These are phyloP conservation scores for Ambrosia artemisiifolia DNA, from an alignment of 129 eudicot genomes.

Conservation along the genomic window DNA sequence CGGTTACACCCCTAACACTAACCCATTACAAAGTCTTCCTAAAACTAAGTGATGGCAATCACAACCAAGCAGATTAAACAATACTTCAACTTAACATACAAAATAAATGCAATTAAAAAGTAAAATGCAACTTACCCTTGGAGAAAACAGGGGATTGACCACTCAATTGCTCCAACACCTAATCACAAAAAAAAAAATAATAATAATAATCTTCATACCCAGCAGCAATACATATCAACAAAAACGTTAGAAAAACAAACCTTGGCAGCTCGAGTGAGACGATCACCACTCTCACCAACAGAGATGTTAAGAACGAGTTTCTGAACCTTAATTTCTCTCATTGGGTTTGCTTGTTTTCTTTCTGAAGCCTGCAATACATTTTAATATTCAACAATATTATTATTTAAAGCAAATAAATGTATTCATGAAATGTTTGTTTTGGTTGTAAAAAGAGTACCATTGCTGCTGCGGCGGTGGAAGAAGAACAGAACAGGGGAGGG, in stretches of 20 bases:
- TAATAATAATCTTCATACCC: not conserved
- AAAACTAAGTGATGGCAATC: no score
- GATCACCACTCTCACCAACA: slow-evolving; percentile 56
- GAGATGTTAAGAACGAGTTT: slow-evolving; percentile 52
- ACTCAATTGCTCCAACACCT: slow-evolving; percentile 51
- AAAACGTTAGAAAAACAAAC: not conserved
- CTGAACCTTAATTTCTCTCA: slow-evolving; percentile 52
- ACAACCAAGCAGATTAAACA: no score
- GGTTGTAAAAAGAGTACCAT: not conserved
- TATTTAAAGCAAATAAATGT: not conserved
- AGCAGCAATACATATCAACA: not conserved
- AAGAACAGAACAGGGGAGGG: not conserved
- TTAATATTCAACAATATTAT: not conserved
- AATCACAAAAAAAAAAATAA: not conserved
- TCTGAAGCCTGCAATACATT: slow-evolving; percentile 37
- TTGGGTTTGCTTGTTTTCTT: slow-evolving; percentile 43
- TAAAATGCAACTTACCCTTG: slow-evolving; percentile 28
- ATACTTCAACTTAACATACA: not conserved
- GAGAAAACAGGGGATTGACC: slow-evolving; percentile 48
- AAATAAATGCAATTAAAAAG: not conserved
- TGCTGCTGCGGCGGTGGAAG: slow-evolving; percentile 21
- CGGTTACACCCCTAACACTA: no score
- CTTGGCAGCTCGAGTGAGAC: slow-evolving; percentile 56
- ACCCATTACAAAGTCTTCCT: no score
- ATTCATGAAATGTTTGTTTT: not conserved